Percentiles rank a stretch among this genome's conserved stretches.
These are phyloP conservation scores for Phylloporus rhodoxanthus DNA, from an alignment of 768 basidiomycete genomes.

Conservation along the genomic window DNA sequence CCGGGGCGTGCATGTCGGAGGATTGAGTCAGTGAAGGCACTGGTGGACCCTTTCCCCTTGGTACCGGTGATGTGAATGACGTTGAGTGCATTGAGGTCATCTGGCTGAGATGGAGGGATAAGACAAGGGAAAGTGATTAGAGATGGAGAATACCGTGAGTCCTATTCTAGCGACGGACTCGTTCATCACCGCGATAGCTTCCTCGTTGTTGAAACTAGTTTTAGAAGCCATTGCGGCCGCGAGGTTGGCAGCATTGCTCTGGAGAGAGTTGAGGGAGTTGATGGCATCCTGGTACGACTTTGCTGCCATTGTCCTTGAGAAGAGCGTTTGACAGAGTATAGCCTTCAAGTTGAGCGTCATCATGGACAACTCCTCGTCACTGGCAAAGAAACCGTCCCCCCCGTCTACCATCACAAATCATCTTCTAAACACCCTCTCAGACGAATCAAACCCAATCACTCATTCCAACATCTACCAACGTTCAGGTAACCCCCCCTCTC, in stretches of 20 bases:
- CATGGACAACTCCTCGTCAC: conserved; percentile 26
- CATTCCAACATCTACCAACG: conserved; percentile 60
- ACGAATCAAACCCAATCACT: conserved; percentile 73
- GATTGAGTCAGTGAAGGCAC: conserved; percentile 86
- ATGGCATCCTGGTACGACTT: conserved; percentile 67
- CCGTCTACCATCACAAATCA: conserved; percentile 48
- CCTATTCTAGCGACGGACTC: conserved; percentile 86
- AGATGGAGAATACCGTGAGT: conserved; percentile 55
- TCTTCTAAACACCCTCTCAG: conserved; percentile 54
- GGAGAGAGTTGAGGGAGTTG: conserved; percentile 67
- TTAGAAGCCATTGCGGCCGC: conserved; percentile 78
- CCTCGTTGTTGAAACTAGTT: conserved; percentile 35
- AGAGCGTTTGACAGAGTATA: conserved; percentile 3
- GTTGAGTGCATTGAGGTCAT: conserved; percentile 81
- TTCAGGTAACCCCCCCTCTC: conserved; percentile 40
- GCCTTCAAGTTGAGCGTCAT: not conserved
- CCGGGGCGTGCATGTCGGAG: conserved; percentile 66
- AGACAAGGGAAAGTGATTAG: conserved; percentile 5
- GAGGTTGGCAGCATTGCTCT: conserved; percentile 90
- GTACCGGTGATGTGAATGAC: conserved; percentile 97
- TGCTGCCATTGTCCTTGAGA: conserved; percentile 44
- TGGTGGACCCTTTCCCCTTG: conserved; percentile 97
- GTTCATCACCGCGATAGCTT: conserved; percentile 82
- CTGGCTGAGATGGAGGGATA: conserved; percentile 44
- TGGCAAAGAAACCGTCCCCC: conserved; percentile 34